phyloP scores from a whole-genome alignment of 2,329 filamentous ascomycete genomes.

The Ophiostoma tasmaniense region DNA sequence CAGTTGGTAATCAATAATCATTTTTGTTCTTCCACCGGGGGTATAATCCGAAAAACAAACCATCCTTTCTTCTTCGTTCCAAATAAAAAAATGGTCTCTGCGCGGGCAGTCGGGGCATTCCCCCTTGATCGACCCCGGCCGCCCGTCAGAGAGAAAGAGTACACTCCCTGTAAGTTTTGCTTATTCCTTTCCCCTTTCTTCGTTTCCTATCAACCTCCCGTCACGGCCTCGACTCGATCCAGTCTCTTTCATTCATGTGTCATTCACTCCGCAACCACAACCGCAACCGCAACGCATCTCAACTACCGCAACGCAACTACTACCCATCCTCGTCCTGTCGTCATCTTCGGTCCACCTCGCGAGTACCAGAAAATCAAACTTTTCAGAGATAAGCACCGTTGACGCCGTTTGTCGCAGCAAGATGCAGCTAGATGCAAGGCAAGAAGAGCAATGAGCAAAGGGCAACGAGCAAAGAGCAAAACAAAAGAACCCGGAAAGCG shows the following conservation, averaged over 20 bases:
- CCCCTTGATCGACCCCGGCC: neutral
- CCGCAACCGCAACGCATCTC: conserved; percentile 10
- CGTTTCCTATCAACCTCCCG: conserved; percentile 16
- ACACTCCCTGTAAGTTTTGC: neutral
- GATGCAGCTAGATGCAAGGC: conserved; percentile 15
- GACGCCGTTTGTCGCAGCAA: conserved; percentile 22
- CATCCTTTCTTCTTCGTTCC: conserved; percentile 18
- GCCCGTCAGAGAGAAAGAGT: neutral
- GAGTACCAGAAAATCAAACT: conserved; percentile 25
- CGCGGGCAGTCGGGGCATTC: neutral
- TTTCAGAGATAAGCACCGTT: conserved; percentile 24
- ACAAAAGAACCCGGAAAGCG: neutral
- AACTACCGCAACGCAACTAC: neutral
- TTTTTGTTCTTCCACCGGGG: conserved; percentile 17
- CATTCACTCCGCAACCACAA: neutral
- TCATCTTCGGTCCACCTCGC: conserved; percentile 22
- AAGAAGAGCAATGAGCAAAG: conserved; percentile 10
- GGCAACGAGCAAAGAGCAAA: conserved; percentile 17
- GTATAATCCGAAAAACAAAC: conserved; percentile 21
- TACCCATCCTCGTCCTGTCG: conserved; percentile 13
- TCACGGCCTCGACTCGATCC: conserved; percentile 4
- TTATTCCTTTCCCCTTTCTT: neutral
- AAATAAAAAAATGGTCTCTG: conserved; percentile 10
- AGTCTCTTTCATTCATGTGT: neutral
- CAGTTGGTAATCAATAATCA: neutral